Conservation (phyloP, 192 early-diverging fungal genomes). For the Podila epigama region DNA sequence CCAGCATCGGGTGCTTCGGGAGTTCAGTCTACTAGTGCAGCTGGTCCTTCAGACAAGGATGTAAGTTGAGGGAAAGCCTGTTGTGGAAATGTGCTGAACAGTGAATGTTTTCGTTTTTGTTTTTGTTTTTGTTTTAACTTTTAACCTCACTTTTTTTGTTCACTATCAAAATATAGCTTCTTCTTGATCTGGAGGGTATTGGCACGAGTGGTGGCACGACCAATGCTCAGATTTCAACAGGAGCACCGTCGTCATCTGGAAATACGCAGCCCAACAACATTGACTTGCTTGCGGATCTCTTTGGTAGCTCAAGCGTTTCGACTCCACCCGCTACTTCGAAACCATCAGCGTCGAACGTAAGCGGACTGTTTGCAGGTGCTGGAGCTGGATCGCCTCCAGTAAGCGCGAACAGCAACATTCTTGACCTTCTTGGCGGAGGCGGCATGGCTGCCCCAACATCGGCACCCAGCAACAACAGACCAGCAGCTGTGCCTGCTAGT, state of each 20-base stretch:
- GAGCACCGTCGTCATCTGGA: constrained; percentile 31
- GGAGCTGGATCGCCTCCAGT: constrained; percentile 12
- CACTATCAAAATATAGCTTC: constrained; percentile 29
- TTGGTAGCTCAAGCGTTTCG: constrained; percentile 65
- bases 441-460: constrained; percentile 16
- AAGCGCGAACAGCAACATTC: constrained; percentile 28
- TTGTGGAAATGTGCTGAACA: constrained; percentile 25
- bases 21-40: constrained; percentile 11
- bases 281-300: constrained; percentile 78
- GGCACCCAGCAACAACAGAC: too few relatives aligned
- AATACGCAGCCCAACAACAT: constrained; percentile 40
- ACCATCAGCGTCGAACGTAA: constrained; percentile 32
- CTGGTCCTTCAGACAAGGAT: constrained; percentile 62
- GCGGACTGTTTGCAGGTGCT: constrained; percentile 33
- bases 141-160: not conserved
- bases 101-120: not conserved
- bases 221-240: constrained; percentile 42
- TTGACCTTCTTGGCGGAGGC: constrained; percentile 44
- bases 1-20: constrained; percentile 36
- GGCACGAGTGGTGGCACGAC: constrained; percentile 57
- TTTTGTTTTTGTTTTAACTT: not conserved
- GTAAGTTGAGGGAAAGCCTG: constrained; percentile 43
- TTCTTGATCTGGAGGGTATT: constrained; percentile 78
- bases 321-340: constrained; percentile 42
- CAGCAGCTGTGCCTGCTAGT: constrained; percentile 10